Evolutionary conservation across 176 grass and related monocot genomes (phyloP).

Genomic region (Triticum urartu): DNA sequence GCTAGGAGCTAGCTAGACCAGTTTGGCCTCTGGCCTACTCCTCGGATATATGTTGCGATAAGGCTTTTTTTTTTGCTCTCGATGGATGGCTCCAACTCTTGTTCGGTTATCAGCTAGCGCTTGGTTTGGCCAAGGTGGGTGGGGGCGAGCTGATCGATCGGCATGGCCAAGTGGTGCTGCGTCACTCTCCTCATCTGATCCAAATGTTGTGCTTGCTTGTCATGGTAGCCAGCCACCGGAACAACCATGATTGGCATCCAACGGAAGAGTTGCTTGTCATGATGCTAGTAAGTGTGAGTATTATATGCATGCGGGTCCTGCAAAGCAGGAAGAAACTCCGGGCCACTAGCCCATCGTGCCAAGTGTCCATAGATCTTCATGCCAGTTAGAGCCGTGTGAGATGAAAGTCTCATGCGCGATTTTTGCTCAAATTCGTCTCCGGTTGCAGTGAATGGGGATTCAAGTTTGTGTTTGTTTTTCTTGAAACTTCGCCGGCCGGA

Average conservation of each 20-base stretch:
- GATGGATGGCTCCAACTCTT: background rate
- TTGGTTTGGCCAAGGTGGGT: too few species aligned
- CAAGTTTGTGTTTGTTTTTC: too few species aligned
- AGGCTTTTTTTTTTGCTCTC: background rate
- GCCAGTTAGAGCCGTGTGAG: too few species aligned
- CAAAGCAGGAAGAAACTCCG: background rate
- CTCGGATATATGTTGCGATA: background rate
- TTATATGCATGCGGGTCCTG: background rate
- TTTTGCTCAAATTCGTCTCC: too few species aligned
- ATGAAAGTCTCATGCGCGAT: too few species aligned
- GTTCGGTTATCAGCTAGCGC: background rate
- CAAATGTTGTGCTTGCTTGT: constrained; percentile 9
- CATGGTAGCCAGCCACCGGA: background rate
- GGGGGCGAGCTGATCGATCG: background rate
- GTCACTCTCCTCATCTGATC: constrained; percentile 29
- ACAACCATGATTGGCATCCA: background rate
- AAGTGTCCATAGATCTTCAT: too few species aligned
- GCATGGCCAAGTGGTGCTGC: constrained; percentile 13
- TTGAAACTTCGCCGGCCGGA: too few species aligned
- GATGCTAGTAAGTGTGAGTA: background rate
- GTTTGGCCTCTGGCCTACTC: background rate
- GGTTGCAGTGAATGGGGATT: too few species aligned
- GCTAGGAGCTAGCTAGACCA: background rate
- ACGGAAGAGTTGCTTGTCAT: constrained; percentile 7
- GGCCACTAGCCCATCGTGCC: too few species aligned